Percentiles rank a stretch among this genome's conserved stretches.
Conservation (phyloP, 2,329 filamentous ascomycete genomes). For the Pseudopithomyces maydicus region DNA sequence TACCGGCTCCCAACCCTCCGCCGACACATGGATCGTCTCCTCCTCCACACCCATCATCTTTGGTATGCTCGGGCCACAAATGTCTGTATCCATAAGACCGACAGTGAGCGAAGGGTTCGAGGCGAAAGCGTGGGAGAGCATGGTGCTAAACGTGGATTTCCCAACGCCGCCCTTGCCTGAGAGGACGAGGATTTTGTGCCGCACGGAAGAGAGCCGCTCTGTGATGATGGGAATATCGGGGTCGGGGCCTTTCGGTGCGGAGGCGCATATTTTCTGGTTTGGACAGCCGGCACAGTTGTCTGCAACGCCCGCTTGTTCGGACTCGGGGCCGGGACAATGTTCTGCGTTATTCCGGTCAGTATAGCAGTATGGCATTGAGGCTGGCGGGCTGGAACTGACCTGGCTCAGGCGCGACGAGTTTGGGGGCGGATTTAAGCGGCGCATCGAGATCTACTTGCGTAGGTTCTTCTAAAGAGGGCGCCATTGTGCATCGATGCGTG, state of each 20-base stretch:
- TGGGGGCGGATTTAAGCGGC: slow-evolving; percentile 76
- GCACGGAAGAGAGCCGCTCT: slow-evolving; percentile 76
- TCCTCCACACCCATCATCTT: slow-evolving; percentile 98
- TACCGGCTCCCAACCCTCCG: slow-evolving; percentile 89
- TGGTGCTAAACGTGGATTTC: slow-evolving; percentile 89
- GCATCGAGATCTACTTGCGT: slow-evolving; percentile 71
- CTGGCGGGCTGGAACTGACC: slow-evolving; percentile 48
- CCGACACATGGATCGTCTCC: slow-evolving; percentile 91
- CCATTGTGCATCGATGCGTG: slow-evolving; percentile 61
- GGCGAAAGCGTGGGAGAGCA: slow-evolving; percentile 89
- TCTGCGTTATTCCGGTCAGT: slow-evolving; percentile 53
- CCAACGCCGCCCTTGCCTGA: slow-evolving; percentile 96
- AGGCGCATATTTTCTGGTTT: slow-evolving; percentile 93
- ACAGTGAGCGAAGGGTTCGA: slow-evolving; percentile 78
- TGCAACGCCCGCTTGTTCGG: slow-evolving; percentile 66
- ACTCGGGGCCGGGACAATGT: slow-evolving; percentile 92
- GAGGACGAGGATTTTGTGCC: slow-evolving; percentile 90
- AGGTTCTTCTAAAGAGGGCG: slow-evolving; percentile 78
- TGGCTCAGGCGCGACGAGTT: slow-evolving; percentile 91
- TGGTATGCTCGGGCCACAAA: slow-evolving; percentile 93
- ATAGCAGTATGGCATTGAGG: slow-evolving; percentile 68
- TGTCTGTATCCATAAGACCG: slow-evolving; percentile 97
- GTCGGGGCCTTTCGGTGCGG: slow-evolving; percentile 92
- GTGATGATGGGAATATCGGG: slow-evolving; percentile 91
- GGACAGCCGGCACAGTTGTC: slow-evolving; percentile 95